A percentile compares a stretch with the other conserved stretches of the same genome.
Conservation (phyloP, 2,329 filamentous ascomycete species). For the Fusarium xyrophilum region DNA sequence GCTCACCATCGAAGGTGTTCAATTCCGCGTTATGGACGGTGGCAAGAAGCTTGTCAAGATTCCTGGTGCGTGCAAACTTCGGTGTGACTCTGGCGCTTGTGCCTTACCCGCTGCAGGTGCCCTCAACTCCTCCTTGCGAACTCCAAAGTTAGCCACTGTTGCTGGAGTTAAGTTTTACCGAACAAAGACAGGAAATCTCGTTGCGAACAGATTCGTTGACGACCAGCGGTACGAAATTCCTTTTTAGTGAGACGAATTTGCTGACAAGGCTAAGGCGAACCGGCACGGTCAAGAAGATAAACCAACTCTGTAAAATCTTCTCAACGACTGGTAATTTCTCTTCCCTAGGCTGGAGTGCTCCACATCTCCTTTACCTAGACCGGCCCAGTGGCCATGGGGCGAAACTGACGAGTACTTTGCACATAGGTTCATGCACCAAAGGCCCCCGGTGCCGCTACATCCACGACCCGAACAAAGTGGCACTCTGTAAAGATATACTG, state of each 20-base stretch:
- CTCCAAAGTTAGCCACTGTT: conserved; percentile 75
- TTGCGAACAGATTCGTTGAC: conserved; percentile 76
- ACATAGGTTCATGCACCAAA: conserved; percentile 81
- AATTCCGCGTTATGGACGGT: conserved; percentile 75
- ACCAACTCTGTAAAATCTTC: conserved; percentile 76
- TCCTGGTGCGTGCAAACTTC: conserved; percentile 60
- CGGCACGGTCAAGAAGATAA: conserved; percentile 69
- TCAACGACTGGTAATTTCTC: conserved; percentile 71
- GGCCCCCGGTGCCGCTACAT: conserved; percentile 80
- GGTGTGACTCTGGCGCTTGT: neutral
- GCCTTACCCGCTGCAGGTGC: conserved; percentile 57
- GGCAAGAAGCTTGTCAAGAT: conserved; percentile 83
- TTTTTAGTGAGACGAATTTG: conserved; percentile 32
- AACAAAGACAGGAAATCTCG: conserved; percentile 87
- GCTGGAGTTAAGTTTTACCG: conserved; percentile 83
- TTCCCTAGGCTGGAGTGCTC: conserved; percentile 45
- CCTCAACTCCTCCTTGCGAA: conserved; percentile 66
- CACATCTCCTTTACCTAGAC: conserved; percentile 30
- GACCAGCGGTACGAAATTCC: conserved; percentile 71
- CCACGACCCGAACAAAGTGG: conserved; percentile 86
- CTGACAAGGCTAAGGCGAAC: conserved; percentile 57
- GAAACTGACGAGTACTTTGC: conserved; percentile 52
- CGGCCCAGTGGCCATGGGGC: conserved; percentile 49
- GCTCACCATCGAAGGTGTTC: conserved; percentile 73
- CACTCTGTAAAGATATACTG: conserved; percentile 87